Base-by-base conservation (phyloP, 129 eudicot species). In the Chrysanthemum seticuspe region DNA sequence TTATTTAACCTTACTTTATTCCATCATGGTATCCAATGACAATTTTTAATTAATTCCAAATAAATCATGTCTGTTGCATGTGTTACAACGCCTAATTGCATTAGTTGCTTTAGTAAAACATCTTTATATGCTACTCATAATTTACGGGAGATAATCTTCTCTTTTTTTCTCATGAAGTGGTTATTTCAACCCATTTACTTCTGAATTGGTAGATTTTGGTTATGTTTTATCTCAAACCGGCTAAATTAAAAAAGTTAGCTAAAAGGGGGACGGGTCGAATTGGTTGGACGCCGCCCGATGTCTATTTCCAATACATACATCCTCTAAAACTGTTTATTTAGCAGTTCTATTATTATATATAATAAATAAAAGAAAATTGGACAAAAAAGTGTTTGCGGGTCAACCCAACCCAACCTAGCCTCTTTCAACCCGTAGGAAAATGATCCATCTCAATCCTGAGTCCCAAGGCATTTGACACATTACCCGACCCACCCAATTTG, bases 21-120 rank as follows among this genome's bases (percentile, higher is more conserved):
- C 13, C 21, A 71, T 71, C 45, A n/a, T 71, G 77, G 77, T 19
- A 78, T 78, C 82, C 82, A 54, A 71, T 64, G 77, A 63, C 74
- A 52, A 14, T 56, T 15, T 15, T 18, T 25, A 47, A 73, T 48
- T 16, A 25, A 48, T 59, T 45, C 56, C 67, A 59, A 59, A 16
- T 2, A 40, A 44, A 73, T 29, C 29, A 61, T 44, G 50, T 14
- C 50, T 25, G 9, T 48, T 72, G 59, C 74, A 15, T 75, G 48
- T 45, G 23, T 65, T 54, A 53, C 65, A 65, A 53, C 70, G 70
- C 31, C 61, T 76, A 50, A 76, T 19, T 76, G 69, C 76, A 62
- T 70, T 51, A 52, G 15, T 19, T 77, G 65, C 65, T 60, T 62
- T 51, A 52, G 13, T 25, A 51, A 77, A 70, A 54, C 64, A n/a